A percentile compares a stretch with the other conserved stretches of the same genome.
Evolutionary conservation across 2,329 filamentous ascomycete species (phyloP).

Genomic region (Penicillium decumbens): DNA sequence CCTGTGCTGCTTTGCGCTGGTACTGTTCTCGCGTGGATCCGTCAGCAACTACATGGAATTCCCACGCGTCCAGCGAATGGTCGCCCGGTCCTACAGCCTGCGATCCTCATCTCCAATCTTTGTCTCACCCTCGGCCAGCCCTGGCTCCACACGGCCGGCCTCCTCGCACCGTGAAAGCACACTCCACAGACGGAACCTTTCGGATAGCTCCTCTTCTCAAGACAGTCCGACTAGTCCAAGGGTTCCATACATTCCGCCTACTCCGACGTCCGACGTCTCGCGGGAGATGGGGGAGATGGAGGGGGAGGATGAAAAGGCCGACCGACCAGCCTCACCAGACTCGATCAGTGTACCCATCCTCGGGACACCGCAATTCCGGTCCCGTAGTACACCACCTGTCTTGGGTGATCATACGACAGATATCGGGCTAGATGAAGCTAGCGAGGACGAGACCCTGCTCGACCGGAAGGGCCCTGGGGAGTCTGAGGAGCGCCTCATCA

Average conservation of each 20-base stretch:
- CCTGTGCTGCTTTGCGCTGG: slow-evolving; percentile 77
- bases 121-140: slow-evolving; percentile 36
- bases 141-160: slow-evolving; percentile 32
- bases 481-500: not conserved
- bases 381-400: slow-evolving; percentile 33
- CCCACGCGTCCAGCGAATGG: slow-evolving; percentile 45
- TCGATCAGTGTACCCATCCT: slow-evolving; percentile 22
- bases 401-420: slow-evolving; percentile 16
- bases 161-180: slow-evolving; percentile 28
- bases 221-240: slow-evolving; percentile 29
- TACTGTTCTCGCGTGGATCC: slow-evolving; percentile 64
- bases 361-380: slow-evolving; percentile 24
- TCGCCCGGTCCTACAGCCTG: slow-evolving; percentile 43
- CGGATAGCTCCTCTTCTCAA: slow-evolving; percentile 35
- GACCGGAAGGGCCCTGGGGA: slow-evolving; percentile 1
- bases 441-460: slow-evolving; percentile 3
- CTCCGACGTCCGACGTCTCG: slow-evolving; percentile 33
- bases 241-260: slow-evolving; percentile 39
- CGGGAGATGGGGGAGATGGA: slow-evolving; percentile 18
- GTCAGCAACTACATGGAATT: slow-evolving; percentile 44
- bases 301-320: slow-evolving; percentile 18
- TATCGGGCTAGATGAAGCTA: slow-evolving; percentile 7
- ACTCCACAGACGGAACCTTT: slow-evolving; percentile 31
- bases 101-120: slow-evolving; percentile 36
- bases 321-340: slow-evolving; percentile 14